A percentile compares a stretch with the other conserved stretches of the same genome.
Evolutionary conservation across 768 basidiomycete species (phyloP).

Genomic region (Rhodotorula kratochvilovae): DNA sequence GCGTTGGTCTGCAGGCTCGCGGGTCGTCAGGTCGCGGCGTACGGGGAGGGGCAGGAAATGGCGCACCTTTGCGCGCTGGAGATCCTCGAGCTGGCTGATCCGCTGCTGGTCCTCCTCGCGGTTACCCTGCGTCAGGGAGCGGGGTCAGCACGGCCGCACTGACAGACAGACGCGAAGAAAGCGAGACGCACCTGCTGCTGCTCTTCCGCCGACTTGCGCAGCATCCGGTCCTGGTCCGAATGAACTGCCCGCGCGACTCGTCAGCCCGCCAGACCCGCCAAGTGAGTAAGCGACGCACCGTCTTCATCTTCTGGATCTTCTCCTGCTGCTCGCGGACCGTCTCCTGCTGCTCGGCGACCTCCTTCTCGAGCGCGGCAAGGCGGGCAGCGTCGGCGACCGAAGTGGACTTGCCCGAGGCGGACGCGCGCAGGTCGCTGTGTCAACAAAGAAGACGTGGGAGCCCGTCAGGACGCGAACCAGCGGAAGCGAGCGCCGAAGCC

Average conservation of each 20-base stretch:
- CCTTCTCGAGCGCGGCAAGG: conserved; percentile 70
- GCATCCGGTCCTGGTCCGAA: conserved; percentile 86
- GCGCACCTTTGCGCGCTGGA: conserved; percentile 51
- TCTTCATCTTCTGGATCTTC: conserved; percentile 73
- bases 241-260: conserved; percentile 59
- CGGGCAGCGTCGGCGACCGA: conserved; percentile 76
- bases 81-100: conserved; percentile 63
- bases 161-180: not conserved
- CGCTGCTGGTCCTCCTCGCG: conserved; percentile 72
- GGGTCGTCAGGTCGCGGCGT: too few relatives aligned
- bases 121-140: conserved; percentile 46
- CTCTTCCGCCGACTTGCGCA: conserved; percentile 53
- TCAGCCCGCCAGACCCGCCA: not conserved
- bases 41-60: not conserved
- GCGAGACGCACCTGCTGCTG: not conserved
- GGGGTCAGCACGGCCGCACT: not conserved
- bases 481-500: conserved; percentile 4
- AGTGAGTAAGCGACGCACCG: conserved; percentile 51
- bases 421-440: conserved; percentile 67
- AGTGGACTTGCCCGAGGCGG: conserved; percentile 69
- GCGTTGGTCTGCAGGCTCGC: conserved; percentile 10
- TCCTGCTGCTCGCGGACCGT: conserved; percentile 51
- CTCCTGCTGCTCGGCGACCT: conserved; percentile 61
- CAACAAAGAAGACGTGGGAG: not conserved
- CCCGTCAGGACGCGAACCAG: not conserved